Evolutionary conservation across 306 rosid genomes (phyloP).

Genomic region (Elaeagnus macrophylla): DNA sequence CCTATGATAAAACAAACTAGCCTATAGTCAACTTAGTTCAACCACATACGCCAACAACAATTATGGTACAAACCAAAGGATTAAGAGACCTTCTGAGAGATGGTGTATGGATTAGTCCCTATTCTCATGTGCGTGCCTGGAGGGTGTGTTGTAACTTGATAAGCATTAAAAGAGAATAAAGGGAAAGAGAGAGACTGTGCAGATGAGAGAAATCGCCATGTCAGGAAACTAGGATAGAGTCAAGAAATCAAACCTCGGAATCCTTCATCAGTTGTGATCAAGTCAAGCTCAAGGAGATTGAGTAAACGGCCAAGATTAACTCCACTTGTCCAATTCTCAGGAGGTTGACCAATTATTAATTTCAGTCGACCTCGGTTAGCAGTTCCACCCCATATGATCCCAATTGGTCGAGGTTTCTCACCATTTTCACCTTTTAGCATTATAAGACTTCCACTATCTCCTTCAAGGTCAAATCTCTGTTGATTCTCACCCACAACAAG

Average conservation of each 20-base stretch:
- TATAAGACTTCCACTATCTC: constrained; percentile 97
- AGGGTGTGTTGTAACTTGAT: too few species aligned
- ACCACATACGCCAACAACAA: too few species aligned
- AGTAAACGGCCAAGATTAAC: constrained; percentile 98
- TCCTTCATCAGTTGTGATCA: constrained; percentile 84
- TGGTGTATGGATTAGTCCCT: too few species aligned
- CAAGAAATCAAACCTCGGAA: constrained; percentile 58
- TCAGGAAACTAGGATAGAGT: not conserved
- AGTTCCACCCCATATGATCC: constrained; percentile 99
- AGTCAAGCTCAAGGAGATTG: constrained; percentile 87
- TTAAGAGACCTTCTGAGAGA: too few species aligned
- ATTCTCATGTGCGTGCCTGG: too few species aligned
- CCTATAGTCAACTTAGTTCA: too few species aligned
- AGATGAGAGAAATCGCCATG: too few species aligned
- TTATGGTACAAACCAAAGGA: too few species aligned
- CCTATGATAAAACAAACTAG: too few species aligned
- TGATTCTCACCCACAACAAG: constrained; percentile 99
- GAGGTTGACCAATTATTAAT: constrained; percentile 90
- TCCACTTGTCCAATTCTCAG: constrained; percentile 99
- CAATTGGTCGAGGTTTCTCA: constrained; percentile 79
- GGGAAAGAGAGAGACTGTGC: too few species aligned
- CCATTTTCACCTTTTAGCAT: constrained; percentile 72
- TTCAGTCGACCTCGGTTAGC: constrained; percentile 97
- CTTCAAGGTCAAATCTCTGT: constrained; percentile 97
- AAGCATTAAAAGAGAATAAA: too few species aligned